These are phyloP conservation scores for Saturnispora sanitii DNA, from an alignment of 805 yeast genomes.

Conservation along the genomic window DNA sequence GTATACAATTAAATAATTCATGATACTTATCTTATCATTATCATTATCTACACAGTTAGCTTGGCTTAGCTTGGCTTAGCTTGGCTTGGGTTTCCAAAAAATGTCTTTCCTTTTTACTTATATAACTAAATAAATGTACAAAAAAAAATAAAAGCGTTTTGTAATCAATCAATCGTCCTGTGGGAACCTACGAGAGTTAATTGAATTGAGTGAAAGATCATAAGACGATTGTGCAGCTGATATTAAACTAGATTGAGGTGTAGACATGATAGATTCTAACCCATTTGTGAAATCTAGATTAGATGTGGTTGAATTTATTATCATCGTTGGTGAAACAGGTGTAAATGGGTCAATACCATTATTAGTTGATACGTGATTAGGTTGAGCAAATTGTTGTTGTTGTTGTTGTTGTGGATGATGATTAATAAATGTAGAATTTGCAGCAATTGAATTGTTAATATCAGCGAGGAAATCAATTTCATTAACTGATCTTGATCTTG, in stretches of 20 bases:
- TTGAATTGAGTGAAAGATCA: not conserved
- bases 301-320: constrained; percentile 1
- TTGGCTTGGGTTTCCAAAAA: not conserved
- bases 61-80: not conserved
- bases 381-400: no score
- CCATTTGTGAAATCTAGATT: not conserved
- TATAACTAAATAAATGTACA: not conserved
- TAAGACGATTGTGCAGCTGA: constrained; percentile 5
- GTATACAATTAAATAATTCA: no score
- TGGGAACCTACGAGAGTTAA: not conserved
- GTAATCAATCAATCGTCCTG: not conserved
- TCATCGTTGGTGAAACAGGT: constrained; percentile 6
- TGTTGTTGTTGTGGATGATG: no score
- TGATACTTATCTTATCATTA: no score
- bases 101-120: no score
- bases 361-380: no score
- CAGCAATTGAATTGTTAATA: not conserved
- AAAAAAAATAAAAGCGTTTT: not conserved
- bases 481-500: constrained; percentile 28
- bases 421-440: constrained; percentile 3
- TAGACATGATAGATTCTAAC: constrained; percentile 2
- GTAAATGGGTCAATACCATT: constrained; percentile 6
- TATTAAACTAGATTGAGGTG: constrained; percentile 3
- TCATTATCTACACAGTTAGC: no score
- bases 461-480: constrained; percentile 18